Conservation (phyloP, 2,329 filamentous ascomycete species). For the Penicillium digitatum region DNA sequence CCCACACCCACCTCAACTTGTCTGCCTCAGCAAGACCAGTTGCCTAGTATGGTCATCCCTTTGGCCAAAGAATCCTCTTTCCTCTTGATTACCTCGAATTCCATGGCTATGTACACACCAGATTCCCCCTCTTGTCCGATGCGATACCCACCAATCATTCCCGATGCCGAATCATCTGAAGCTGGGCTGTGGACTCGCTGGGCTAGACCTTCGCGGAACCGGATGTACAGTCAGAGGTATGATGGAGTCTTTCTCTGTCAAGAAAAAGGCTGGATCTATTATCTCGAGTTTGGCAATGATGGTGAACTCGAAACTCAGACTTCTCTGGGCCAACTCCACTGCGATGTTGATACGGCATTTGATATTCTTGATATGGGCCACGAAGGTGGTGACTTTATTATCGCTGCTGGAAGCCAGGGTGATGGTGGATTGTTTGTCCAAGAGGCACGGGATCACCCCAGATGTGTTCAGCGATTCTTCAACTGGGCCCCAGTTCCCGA, state of each 20-base stretch:
- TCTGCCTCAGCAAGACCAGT: constrained; percentile 38
- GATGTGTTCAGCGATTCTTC: constrained; percentile 58
- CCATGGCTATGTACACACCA: constrained; percentile 50
- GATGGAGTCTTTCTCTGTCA: constrained; percentile 83
- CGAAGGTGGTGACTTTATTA: constrained; percentile 68
- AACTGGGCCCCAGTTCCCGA: constrained; percentile 58
- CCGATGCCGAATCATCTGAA: constrained; percentile 23
- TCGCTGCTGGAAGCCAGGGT: constrained; percentile 73
- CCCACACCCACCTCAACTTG: neutral
- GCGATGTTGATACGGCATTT: constrained; percentile 77
- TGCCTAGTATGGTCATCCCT: constrained; percentile 69
- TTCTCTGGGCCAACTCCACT: constrained; percentile 62
- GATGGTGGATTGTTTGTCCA: constrained; percentile 73
- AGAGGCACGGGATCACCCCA: constrained; percentile 53
- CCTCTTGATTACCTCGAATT: constrained; percentile 60
- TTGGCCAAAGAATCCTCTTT: constrained; percentile 68
- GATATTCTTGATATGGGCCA: constrained; percentile 63
- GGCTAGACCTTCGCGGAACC: constrained; percentile 70
- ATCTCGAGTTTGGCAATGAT: constrained; percentile 62
- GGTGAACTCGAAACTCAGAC: constrained; percentile 54
- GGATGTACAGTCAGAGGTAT: constrained; percentile 57
- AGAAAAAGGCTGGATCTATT: constrained; percentile 78
- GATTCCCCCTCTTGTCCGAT: constrained; percentile 33
- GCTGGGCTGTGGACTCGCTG: constrained; percentile 75
- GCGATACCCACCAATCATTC: constrained; percentile 30